A percentile compares a stretch with the other conserved stretches of the same genome.
Evolutionary conservation across 805 yeast genomes (phyloP).

Genomic region (Lipomyces anomalus): DNA sequence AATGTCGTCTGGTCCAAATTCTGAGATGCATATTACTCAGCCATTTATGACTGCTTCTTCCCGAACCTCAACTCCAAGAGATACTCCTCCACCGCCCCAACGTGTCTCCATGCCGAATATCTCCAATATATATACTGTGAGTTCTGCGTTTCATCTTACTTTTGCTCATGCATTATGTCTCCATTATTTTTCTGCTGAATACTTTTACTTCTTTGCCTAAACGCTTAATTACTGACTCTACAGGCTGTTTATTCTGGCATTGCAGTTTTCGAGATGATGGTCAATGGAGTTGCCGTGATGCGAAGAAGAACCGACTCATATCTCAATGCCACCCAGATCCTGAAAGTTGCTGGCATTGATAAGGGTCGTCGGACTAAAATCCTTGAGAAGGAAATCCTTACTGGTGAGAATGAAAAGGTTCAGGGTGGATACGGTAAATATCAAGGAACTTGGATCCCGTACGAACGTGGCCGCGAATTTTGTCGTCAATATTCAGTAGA

Average conservation of each 20-base stretch:
- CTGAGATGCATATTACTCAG: background rate
- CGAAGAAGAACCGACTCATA: slow-evolving; percentile 57
- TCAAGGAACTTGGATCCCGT: slow-evolving; percentile 72
- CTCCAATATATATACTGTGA: slow-evolving; percentile 16
- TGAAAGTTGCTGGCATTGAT: slow-evolving; percentile 63
- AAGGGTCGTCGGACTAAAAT: slow-evolving; percentile 57
- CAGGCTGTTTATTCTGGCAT: slow-evolving; percentile 57
- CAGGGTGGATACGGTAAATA: slow-evolving; percentile 72
- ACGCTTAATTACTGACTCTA: background rate
- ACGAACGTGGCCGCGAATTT: slow-evolving; percentile 37
- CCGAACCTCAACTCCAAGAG: slow-evolving; percentile 19
- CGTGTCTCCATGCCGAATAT: background rate
- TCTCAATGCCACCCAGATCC: slow-evolving; percentile 67
- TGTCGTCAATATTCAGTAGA: slow-evolving; percentile 57
- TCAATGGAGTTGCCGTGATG: slow-evolving; percentile 60
- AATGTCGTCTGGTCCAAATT: too few relatives aligned
- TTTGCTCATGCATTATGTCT: too few relatives aligned
- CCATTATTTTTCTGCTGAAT: too few relatives aligned
- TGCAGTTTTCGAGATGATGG: slow-evolving; percentile 55
- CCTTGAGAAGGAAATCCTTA: slow-evolving; percentile 57
- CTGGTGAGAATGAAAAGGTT: slow-evolving; percentile 62
- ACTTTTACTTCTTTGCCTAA: background rate
- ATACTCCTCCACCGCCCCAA: slow-evolving; percentile 22
- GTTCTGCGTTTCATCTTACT: too few relatives aligned
- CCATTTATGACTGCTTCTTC: slow-evolving; percentile 2